Conservation (phyloP, 768 basidiomycete genomes). For the Calvatia gigantea region DNA sequence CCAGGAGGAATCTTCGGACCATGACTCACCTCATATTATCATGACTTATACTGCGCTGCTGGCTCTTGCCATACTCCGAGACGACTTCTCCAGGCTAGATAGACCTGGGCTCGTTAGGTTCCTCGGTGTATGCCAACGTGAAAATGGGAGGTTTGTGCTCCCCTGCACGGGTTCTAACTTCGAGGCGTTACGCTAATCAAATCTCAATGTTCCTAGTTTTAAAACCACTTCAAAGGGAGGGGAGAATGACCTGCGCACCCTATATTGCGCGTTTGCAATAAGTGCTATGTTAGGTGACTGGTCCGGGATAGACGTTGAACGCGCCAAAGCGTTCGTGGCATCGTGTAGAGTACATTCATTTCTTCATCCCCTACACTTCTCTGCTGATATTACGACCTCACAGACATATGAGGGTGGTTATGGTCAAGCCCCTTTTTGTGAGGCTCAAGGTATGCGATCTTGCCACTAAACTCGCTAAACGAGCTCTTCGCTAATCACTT, state of each 20-base stretch:
- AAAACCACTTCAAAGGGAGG: conserved; percentile 61
- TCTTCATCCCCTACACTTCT: background rate
- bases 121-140: conserved; percentile 66
- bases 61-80: conserved; percentile 80
- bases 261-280: conserved; percentile 86
- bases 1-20: conserved; percentile 36
- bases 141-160: conserved; percentile 73
- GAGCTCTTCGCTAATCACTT: background rate
- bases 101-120: conserved; percentile 63
- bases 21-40: conserved; percentile 79
- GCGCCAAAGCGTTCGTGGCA: conserved; percentile 60
- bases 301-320: conserved; percentile 63
- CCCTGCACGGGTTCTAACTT: background rate
- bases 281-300: conserved; percentile 77
- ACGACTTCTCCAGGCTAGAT: conserved; percentile 74
- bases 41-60: conserved; percentile 93
- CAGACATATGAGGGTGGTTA: conserved; percentile 95
- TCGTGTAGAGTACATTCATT: conserved; percentile 61
- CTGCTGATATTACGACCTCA: conserved; percentile 7
- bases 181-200: conserved; percentile 5
- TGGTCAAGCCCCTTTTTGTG: conserved; percentile 74
- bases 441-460: conserved; percentile 69
- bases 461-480: background rate
- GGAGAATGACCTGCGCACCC: conserved; percentile 79
- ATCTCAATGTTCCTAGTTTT: conserved; percentile 50